Evolutionary conservation across 441 rosid species (phyloP), one percentile per base, ranked within the genome.

Genomic region (Populus hybrid): DNA sequence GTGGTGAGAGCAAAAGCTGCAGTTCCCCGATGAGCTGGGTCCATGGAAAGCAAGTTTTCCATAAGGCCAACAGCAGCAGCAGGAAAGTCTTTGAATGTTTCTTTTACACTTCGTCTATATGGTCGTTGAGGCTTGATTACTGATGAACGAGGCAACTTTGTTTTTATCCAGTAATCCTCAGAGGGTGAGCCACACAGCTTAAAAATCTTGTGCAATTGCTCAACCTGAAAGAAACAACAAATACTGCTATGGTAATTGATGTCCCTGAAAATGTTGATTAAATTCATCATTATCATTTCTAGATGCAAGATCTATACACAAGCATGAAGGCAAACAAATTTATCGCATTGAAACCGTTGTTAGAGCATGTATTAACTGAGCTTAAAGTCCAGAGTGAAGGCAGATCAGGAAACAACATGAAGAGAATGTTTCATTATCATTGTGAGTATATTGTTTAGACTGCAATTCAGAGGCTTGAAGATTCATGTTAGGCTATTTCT

Each of bases 161-260:
- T 76, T 76, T 83, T 87, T 76, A 82, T 91, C 97, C 99, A 95
- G 76, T 89, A 95, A 75, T 86, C 92, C 16, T 92, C 97, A 1
- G 92, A 77, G 64, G 99, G 99, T 36, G 95, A 91, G 72, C 99
- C 98, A 67, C 99, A 95, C 19, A 95, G 89, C 92, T 91, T 93
- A 85, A 92, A 92, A 74, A 93, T 95, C 83, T 89, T 91, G 78
- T 95, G 98, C 86, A 93, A 71, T 82, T 95, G 99, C 86, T 95
- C 99, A 50, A 95, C 98, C 99, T 95, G 71, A 53, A 84, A 82
- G 32, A 28, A 7, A 71, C 21, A 26, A 23, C 21, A 59, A 71
- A 35, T 64, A 53, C 67, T 21, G 24, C 46, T 72, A 67, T 2
- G 53, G 21, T 67, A 50, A 72, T 21, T 46, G 19, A 63, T 10